Evolutionary conservation across 345 rosid species (phyloP).

Genomic region (Pistacia vera): DNA sequence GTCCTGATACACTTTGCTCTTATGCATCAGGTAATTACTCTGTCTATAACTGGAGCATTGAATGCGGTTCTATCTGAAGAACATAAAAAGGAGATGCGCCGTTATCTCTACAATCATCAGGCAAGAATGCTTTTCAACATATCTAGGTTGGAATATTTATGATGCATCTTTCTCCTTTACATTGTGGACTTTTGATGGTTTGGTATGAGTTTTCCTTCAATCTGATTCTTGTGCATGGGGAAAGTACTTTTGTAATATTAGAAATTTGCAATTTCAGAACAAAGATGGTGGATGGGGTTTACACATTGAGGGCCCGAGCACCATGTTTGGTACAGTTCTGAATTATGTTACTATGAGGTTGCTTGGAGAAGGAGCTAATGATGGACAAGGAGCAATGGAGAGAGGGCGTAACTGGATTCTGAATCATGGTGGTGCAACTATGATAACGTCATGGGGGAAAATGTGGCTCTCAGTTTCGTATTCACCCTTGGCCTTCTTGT

Average conservation of each 20-base stretch:
- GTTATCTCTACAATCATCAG: conserved; percentile 93
- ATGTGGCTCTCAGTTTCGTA: conserved; percentile 97
- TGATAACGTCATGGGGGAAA: conserved; percentile 94
- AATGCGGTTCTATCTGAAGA: conserved; percentile 76
- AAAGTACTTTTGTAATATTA: background rate
- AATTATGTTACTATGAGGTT: conserved; percentile 84
- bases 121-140: conserved; percentile 32
- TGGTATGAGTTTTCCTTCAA: background rate
- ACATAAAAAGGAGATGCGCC: conserved; percentile 78
- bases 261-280: conserved; percentile 55
- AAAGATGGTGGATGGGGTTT: conserved; percentile 99
- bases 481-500: conserved; percentile 22
- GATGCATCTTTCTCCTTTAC: background rate
- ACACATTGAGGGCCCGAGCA: conserved; percentile 97
- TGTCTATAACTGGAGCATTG: conserved; percentile 81
- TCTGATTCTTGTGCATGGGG: background rate
- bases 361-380: conserved; percentile 95
- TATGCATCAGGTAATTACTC: conserved; percentile 65
- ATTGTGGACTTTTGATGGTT: background rate
- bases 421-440: conserved; percentile 90
- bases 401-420: conserved; percentile 86
- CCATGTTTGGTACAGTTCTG: conserved; percentile 95
- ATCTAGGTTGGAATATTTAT: conserved; percentile 1
- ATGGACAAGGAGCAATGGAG: conserved; percentile 80
- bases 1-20: conserved; percentile 5